Base-by-base conservation (phyloP, 2,329 filamentous ascomycete genomes). In the Phyllachora maydis region DNA sequence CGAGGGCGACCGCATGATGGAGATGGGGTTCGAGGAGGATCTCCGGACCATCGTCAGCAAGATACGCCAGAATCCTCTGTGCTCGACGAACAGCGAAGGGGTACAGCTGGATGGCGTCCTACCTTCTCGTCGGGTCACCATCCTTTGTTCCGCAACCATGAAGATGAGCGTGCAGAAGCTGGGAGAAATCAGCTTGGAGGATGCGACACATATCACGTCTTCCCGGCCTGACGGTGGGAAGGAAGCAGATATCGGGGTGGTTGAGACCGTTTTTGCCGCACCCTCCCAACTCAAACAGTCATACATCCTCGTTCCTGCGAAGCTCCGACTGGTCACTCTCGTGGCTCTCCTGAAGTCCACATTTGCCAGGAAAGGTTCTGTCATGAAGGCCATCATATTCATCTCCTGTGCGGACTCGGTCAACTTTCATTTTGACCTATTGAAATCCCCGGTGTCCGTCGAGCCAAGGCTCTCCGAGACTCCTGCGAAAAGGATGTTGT, bases 1-100 rank as follows among this genome's bases (percentile, higher is more conserved):
- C 38, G 88, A 98, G 48, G 88, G 88, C 15, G 88, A 98, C 56
- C 66, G 88, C n/a, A 55, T 98, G 42, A 93, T 98, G 85, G 88
- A 98, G 41, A 62, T 95, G 39, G 88, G 88, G 0, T 98, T 98
- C 35, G 88, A 95, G 47, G 72, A 93, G 25, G 85, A 95, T 39
- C 66, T 98, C 29, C 76, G 78, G 40, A 76, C 73, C 30, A 85
- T 93, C 32, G 76, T 98, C 10, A 60, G 67, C 26, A 75, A 75
- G 31, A 65, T 95, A 26, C 71, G 82, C 31, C 52, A 70, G 21
- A 61, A 73, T 26, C 49, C 56, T 15, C 43, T 74, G 11, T 54
- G 60, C 18, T 60, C 62, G 26, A 64, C 60, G 26, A 66, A 65
- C 15, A 60, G 62, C 18, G 66, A 69, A 24, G 57, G 60, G 4